Evolutionary conservation across 2,329 filamentous ascomycete genomes (phyloP).

Genomic region (Escovopsis sp.): DNA sequence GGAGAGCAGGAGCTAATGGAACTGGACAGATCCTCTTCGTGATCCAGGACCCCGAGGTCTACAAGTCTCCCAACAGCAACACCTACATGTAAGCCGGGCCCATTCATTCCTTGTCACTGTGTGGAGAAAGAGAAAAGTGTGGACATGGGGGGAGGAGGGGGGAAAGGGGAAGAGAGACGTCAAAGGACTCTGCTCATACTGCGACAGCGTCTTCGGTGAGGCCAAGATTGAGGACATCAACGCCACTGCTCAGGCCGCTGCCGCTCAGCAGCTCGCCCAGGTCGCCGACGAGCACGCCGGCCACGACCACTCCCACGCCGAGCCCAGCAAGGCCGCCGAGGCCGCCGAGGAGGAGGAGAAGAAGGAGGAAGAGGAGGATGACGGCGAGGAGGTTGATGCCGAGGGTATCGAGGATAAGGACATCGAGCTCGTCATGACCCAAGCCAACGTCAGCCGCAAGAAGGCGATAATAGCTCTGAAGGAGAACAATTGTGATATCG

Average conservation of each 20-base stretch:
- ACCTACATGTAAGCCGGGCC: slow-evolving; percentile 79
- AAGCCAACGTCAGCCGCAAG: slow-evolving; percentile 91
- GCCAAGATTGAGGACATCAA: slow-evolving; percentile 99
- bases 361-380: slow-evolving; percentile 55
- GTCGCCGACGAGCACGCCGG: slow-evolving; percentile 54
- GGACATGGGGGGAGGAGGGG: too few species aligned
- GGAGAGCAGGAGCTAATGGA: slow-evolving; percentile 11
- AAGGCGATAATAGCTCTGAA: slow-evolving; percentile 97
- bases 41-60: slow-evolving; percentile 98
- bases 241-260: slow-evolving; percentile 77
- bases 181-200: slow-evolving; percentile 4
- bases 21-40: slow-evolving; percentile 81
- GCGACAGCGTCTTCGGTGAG: slow-evolving; percentile 85
- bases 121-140: too few species aligned
- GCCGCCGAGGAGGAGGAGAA: slow-evolving; percentile 58
- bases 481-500: slow-evolving; percentile 99
- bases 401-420: slow-evolving; percentile 95
- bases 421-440: slow-evolving; percentile 97
- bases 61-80: slow-evolving; percentile 98
- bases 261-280: slow-evolving; percentile 86
- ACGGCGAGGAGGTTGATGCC: slow-evolving; percentile 91
- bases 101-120: too few species aligned
- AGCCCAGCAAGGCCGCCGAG: slow-evolving; percentile 48
- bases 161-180: too few species aligned
- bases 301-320: slow-evolving; percentile 60